These are phyloP conservation scores for Stipa capillata DNA, from an alignment of 176 grass and related monocot genomes.

Conservation along the genomic window DNA sequence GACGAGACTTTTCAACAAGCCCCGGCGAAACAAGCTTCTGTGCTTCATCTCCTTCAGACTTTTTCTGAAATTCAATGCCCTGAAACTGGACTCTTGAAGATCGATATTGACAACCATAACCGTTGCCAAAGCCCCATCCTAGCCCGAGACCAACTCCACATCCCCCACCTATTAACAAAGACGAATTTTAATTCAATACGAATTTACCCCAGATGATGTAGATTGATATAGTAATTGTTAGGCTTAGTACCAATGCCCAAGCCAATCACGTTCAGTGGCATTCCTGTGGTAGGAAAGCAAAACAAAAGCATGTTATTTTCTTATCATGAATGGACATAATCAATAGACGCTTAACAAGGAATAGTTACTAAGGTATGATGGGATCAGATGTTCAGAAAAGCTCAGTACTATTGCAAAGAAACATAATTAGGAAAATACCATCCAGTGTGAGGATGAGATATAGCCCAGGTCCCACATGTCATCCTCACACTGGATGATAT, in stretches of 20 bases:
- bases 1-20: slow-evolving; percentile 38
- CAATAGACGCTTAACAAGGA: not conserved
- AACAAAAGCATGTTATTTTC: slow-evolving; percentile 4
- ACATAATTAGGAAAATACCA: too few relatives aligned
- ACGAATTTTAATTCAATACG: not conserved
- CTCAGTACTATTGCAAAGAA: too few relatives aligned
- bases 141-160: slow-evolving; percentile 81
- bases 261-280: slow-evolving; percentile 84
- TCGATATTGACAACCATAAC: slow-evolving; percentile 81
- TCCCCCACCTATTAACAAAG: slow-evolving; percentile 59
- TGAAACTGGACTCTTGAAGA: slow-evolving; percentile 85
- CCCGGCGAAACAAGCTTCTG: slow-evolving; percentile 11
- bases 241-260: slow-evolving; percentile 65
- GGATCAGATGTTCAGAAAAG: too few relatives aligned
- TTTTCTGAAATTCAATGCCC: slow-evolving; percentile 75
- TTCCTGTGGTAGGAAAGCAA: slow-evolving; percentile 57
- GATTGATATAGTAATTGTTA: not conserved
- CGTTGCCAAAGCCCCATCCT: slow-evolving; percentile 91
- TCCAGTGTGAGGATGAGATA: too few relatives aligned
- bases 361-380: not conserved
- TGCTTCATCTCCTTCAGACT: slow-evolving; percentile 34
- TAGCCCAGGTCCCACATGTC: too few relatives aligned
- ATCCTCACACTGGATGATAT: too few relatives aligned
- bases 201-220: not conserved
- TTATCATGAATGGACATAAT: not conserved